phyloP scores from a whole-genome alignment of 306 rosid genomes.

The Rosa chinensis region DNA sequence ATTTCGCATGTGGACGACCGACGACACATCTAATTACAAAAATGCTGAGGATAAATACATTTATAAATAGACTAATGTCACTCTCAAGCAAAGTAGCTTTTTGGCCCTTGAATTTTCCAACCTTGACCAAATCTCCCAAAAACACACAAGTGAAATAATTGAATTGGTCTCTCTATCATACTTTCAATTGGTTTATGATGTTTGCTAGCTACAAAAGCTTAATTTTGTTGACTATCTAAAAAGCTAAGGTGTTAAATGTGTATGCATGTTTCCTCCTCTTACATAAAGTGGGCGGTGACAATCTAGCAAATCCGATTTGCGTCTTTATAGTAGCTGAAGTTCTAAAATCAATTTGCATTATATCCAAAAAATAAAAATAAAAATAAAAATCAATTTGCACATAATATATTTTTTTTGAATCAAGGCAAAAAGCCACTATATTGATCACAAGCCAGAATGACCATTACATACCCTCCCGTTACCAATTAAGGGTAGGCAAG shows the following conservation, averaged over 20 bases:
- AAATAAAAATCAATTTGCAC: too few species aligned
- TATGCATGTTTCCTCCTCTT: neutral
- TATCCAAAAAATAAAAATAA: too few species aligned
- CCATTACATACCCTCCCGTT: too few species aligned
- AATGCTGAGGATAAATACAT: neutral
- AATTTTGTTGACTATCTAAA: slow-evolving; percentile 24
- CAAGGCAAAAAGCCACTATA: too few species aligned
- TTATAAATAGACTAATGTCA: slow-evolving; percentile 6
- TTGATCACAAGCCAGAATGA: too few species aligned
- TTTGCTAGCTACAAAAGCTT: slow-evolving; percentile 14
- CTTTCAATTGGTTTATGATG: slow-evolving; percentile 30
- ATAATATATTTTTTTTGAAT: too few species aligned
- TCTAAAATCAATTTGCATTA: neutral
- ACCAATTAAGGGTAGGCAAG: too few species aligned
- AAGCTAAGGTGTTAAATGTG: neutral
- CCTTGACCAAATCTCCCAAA: slow-evolving; percentile 26
- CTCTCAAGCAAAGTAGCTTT: slow-evolving; percentile 21
- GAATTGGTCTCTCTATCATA: slow-evolving; percentile 17
- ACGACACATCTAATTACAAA: neutral
- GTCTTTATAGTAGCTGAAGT: neutral
- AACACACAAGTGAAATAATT: neutral
- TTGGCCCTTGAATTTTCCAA: slow-evolving; percentile 28
- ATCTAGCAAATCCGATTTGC: neutral
- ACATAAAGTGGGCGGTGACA: slow-evolving; percentile 3
- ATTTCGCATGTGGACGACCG: neutral